These are phyloP conservation scores for Pseudisothecium myosuroides DNA, from an alignment of 225 moss, liverwort and hornwort genomes.

Conservation along the genomic window DNA sequence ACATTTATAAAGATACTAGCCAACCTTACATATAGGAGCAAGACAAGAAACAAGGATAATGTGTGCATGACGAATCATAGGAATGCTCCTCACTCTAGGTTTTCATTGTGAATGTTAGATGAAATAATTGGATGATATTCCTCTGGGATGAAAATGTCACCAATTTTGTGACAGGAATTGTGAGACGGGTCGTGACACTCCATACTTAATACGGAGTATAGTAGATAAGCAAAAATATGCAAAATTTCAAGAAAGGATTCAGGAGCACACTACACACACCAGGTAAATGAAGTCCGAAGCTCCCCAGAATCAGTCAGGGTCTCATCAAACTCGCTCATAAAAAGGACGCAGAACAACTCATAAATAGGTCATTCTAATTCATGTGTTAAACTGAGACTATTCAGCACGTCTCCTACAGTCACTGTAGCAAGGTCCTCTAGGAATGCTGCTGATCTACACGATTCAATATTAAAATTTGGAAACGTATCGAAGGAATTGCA, in stretches of 20 bases:
- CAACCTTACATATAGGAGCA: no score
- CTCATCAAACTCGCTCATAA: background rate
- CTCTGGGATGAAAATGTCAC: background rate
- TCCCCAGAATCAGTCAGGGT: background rate
- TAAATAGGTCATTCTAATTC: background rate
- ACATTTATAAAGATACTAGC: background rate
- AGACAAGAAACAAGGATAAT: no score
- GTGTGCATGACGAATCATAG: no score
- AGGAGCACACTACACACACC: background rate
- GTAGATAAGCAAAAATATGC: background rate
- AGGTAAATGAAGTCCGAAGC: background rate
- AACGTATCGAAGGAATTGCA: background rate
- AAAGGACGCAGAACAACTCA: background rate
- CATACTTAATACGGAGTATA: no score
- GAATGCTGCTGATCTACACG: background rate
- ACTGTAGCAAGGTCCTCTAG: background rate
- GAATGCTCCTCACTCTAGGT: background rate
- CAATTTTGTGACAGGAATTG: no score
- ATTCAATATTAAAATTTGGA: background rate
- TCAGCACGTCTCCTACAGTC: background rate
- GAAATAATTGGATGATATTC: background rate
- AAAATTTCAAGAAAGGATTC: background rate
- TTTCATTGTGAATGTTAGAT: background rate
- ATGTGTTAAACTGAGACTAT: background rate
- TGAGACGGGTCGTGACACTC: no score